Conservation (phyloP, 345 rosid species). For the Bruguiera gymnorhiza region DNA sequence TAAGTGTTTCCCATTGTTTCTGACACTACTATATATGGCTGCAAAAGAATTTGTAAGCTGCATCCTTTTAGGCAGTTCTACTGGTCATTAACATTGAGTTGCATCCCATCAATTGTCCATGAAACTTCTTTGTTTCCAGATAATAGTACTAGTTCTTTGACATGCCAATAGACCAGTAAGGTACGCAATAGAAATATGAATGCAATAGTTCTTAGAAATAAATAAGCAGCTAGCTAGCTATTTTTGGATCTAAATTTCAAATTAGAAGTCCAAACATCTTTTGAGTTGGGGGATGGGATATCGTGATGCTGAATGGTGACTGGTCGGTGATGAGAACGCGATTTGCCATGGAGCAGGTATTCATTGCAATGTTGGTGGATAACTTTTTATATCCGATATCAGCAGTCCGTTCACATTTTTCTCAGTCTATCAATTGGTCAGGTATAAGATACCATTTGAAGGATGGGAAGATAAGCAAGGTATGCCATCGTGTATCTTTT, state of each 20-base stretch:
- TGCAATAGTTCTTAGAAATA: background rate
- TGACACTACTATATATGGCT: background rate
- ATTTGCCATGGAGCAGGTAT: constrained; percentile 51
- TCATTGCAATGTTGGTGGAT: constrained; percentile 83
- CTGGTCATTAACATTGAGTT: background rate
- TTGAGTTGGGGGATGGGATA: background rate
- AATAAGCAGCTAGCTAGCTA: background rate
- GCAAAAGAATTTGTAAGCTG: background rate
- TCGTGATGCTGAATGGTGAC: constrained; percentile 1
- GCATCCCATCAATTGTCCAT: background rate
- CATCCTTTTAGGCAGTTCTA: background rate
- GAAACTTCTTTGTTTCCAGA: background rate
- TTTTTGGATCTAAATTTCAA: background rate
- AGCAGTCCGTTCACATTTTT: constrained; percentile 87
- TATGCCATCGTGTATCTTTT: constrained; percentile 16
- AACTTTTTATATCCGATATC: constrained; percentile 86
- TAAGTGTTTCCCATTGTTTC: constrained; percentile 35
- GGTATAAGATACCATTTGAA: constrained; percentile 84
- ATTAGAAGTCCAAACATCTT: background rate
- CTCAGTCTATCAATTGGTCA: constrained; percentile 97
- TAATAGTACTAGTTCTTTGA: background rate
- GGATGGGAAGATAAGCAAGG: constrained; percentile 88
- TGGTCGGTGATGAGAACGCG: constrained; percentile 5
- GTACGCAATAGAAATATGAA: too few relatives aligned
- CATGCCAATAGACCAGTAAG: too few relatives aligned